Conservation (phyloP, 1,284 basidiomycete genomes). For the Cutaneotrichosporon cavernicola region DNA sequence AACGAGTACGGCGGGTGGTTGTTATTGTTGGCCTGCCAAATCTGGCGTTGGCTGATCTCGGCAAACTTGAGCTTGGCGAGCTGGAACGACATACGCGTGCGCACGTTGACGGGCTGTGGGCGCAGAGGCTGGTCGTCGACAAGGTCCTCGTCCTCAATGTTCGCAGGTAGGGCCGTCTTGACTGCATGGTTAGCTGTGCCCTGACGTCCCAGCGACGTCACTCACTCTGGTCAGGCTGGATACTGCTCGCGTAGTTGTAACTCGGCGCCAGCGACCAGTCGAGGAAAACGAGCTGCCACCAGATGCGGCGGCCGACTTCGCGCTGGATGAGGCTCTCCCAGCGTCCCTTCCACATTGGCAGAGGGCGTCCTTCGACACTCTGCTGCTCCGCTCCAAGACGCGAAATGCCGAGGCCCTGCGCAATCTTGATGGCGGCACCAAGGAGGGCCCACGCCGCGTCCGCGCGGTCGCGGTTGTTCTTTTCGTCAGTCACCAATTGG, state of each 20-base stretch:
- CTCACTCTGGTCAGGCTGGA: conserved; percentile 54
- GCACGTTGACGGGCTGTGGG: conserved; percentile 45
- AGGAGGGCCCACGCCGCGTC: conserved; percentile 54
- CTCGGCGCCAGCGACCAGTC: conserved; percentile 53
- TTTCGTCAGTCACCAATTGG: not conserved
- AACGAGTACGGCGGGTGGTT: conserved; percentile 53
- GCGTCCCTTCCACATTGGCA: conserved; percentile 52
- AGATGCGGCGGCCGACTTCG: conserved; percentile 52
- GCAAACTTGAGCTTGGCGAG: conserved; percentile 52
- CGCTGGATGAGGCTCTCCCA: conserved; percentile 54
- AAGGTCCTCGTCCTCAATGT: conserved; percentile 54
- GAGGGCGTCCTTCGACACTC: conserved; percentile 40
- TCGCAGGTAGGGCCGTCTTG: conserved; percentile 52
- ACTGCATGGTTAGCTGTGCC: conserved; percentile 24
- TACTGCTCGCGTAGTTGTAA: conserved; percentile 51
- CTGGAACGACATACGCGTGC: conserved; percentile 54
- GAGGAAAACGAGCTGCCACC: conserved; percentile 54
- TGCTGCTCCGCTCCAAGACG: conserved; percentile 53
- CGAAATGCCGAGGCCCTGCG: conserved; percentile 53
- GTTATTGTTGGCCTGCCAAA: conserved; percentile 53
- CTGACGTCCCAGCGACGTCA: not conserved
- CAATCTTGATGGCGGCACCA: conserved; percentile 55
- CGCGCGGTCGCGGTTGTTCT: conserved; percentile 53
- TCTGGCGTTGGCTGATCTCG: conserved; percentile 52
- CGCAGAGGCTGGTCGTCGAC: conserved; percentile 50